A percentile compares a stretch with the other conserved stretches of the same genome.
These are phyloP conservation scores for Beauveria bassiana DNA, from an alignment of 2,329 filamentous ascomycete species.

Conservation along the genomic window DNA sequence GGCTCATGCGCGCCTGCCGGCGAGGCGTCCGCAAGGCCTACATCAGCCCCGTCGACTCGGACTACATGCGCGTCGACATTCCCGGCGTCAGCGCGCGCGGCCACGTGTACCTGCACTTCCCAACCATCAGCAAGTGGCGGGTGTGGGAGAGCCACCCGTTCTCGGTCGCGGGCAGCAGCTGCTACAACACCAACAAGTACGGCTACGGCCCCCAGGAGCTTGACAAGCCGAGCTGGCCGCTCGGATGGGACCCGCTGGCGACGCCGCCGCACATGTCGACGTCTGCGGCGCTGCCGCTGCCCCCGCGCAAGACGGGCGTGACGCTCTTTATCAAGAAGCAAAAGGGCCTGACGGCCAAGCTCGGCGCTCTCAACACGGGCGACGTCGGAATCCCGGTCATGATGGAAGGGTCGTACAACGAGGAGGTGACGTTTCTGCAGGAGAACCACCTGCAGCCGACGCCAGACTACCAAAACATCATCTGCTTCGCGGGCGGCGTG, in stretches of 20 bases:
- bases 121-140: conserved; percentile 17
- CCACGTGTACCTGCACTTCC: conserved; percentile 23
- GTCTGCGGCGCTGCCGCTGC: background rate
- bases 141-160: conserved; percentile 26
- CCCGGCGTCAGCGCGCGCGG: conserved; percentile 17
- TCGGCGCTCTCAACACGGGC: conserved; percentile 2
- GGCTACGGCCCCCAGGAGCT: background rate
- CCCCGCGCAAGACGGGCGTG: conserved; percentile 8
- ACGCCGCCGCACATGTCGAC: background rate
- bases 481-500: conserved; percentile 24
- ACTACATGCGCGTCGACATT: conserved; percentile 21
- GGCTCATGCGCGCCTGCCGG: conserved; percentile 13
- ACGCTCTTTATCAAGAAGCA: conserved; percentile 15
- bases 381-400: conserved; percentile 15
- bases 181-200: background rate
- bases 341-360: conserved; percentile 12
- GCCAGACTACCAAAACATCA: conserved; percentile 17
- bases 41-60: conserved; percentile 18
- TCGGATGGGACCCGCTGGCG: background rate
- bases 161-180: conserved; percentile 15
- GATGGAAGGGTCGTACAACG: conserved; percentile 17
- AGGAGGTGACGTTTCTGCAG: conserved; percentile 13
- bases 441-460: conserved; percentile 12
- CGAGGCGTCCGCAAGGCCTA: conserved; percentile 17
- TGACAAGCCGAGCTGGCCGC: background rate